These are phyloP conservation scores for Ceratocystis alfenasii DNA, from an alignment of 2,329 filamentous ascomycete species.

Conservation along the genomic window DNA sequence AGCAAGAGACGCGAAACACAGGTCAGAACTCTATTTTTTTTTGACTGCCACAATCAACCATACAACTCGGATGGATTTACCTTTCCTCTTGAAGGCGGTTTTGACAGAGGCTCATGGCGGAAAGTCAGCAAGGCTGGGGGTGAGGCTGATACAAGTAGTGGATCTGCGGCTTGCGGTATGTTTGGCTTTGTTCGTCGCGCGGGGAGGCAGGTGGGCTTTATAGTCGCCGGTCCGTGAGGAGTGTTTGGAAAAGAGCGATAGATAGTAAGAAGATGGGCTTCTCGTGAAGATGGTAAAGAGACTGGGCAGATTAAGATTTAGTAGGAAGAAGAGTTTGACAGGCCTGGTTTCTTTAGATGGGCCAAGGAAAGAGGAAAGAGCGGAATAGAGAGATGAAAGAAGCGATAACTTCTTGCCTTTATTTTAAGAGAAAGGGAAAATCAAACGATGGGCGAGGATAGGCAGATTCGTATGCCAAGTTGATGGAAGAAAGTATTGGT, in stretches of 20 bases:
- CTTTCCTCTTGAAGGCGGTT: constrained; percentile 82
- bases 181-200: background rate
- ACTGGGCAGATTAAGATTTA: background rate
- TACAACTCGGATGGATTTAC: constrained; percentile 38
- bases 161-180: background rate
- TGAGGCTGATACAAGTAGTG: background rate
- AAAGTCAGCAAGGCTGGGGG: background rate
- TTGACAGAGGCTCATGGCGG: constrained; percentile 71
- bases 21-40: constrained; percentile 2
- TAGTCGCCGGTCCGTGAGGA: background rate
- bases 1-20: constrained; percentile 4
- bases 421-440: too few relatives aligned
- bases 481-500: too few relatives aligned
- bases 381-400: too few relatives aligned
- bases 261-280: background rate
- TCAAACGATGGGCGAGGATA: too few relatives aligned
- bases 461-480: too few relatives aligned
- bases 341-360: too few relatives aligned
- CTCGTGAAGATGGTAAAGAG: background rate
- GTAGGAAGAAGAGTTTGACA: too few relatives aligned
- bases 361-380: too few relatives aligned
- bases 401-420: too few relatives aligned
- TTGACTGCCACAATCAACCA: constrained; percentile 15
- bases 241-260: background rate
- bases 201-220: background rate